phyloP scores from a whole-genome alignment of 495 filamentous ascomycete genomes.

The Podospora appendiculata region DNA sequence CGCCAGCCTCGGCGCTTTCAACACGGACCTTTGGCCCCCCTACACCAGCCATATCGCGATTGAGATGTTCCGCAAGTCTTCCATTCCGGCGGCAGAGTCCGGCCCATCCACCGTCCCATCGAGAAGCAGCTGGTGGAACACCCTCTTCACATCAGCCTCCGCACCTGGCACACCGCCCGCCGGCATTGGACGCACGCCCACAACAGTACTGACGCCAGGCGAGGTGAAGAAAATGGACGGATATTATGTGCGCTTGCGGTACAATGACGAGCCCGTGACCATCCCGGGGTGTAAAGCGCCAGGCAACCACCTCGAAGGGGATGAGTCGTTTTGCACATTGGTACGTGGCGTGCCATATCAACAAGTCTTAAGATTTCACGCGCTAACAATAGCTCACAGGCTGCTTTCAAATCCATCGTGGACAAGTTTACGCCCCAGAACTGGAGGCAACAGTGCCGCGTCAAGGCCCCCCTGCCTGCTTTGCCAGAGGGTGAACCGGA shows the following conservation, averaged over 20 bases:
- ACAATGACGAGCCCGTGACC: conserved; percentile 74
- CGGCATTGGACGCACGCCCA: conserved; percentile 44
- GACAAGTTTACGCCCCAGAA: conserved; percentile 79
- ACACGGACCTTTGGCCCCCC: conserved; percentile 72
- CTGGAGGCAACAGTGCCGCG: conserved; percentile 69
- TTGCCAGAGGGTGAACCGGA: too few relatives aligned
- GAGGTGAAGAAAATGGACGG: conserved; percentile 51
- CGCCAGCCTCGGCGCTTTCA: conserved; percentile 69
- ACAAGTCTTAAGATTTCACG: neutral
- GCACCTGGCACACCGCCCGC: conserved; percentile 15
- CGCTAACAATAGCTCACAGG: conserved; percentile 33
- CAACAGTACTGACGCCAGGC: conserved; percentile 34
- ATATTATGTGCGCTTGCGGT: conserved; percentile 91
- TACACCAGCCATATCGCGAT: conserved; percentile 88
- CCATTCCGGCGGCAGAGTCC: conserved; percentile 1
- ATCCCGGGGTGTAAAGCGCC: conserved; percentile 71
- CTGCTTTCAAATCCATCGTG: conserved; percentile 85
- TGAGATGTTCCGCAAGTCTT: conserved; percentile 66
- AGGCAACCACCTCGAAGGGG: conserved; percentile 80
- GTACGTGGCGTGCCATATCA: conserved; percentile 33
- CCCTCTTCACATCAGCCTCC: conserved; percentile 29
- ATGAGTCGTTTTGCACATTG: conserved; percentile 88
- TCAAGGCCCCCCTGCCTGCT: conserved; percentile 30
- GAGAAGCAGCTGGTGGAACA: conserved; percentile 37
- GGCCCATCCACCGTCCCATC: neutral